Conservation (phyloP, 805 yeast species). For the Ogataea paraovalis region DNA sequence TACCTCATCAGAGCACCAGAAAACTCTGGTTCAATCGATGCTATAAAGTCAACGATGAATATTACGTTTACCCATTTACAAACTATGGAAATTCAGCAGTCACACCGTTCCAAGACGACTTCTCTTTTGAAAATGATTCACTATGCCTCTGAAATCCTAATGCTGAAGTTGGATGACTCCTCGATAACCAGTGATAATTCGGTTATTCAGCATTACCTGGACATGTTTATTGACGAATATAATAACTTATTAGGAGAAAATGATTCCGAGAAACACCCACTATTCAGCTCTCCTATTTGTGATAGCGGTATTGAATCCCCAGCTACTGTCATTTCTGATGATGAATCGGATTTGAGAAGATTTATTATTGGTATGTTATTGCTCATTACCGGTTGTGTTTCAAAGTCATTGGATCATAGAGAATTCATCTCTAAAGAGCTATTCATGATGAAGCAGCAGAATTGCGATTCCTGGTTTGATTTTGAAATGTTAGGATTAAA, state of each 20-base stretch:
- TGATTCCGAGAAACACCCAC: neutral
- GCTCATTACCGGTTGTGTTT: conserved; percentile 26
- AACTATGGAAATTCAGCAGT: conserved; percentile 26
- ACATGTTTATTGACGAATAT: conserved; percentile 20
- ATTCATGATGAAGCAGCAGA: conserved; percentile 5
- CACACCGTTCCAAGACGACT: neutral
- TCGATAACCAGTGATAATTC: conserved; percentile 18
- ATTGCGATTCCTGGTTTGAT: neutral
- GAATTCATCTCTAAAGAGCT: conserved; percentile 28
- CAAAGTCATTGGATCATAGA: conserved; percentile 20
- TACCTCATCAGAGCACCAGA: conserved; percentile 29
- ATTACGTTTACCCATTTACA: conserved; percentile 29
- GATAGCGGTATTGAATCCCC: conserved; percentile 2
- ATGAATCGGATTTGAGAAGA: neutral
- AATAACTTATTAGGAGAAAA: neutral
- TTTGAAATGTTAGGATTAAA: conserved; percentile 12
- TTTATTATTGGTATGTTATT: conserved; percentile 21
- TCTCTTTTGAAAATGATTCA: conserved; percentile 22
- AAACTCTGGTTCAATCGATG: neutral
- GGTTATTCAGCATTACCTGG: conserved; percentile 25
- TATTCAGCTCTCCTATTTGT: neutral
- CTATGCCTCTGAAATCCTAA: conserved; percentile 26
- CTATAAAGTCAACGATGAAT: conserved; percentile 23
- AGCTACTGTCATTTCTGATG: conserved; percentile 7
- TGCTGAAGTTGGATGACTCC: conserved; percentile 20